Base-by-base conservation (phyloP, 495 filamentous ascomycete genomes). In the Penicillium angulare region DNA sequence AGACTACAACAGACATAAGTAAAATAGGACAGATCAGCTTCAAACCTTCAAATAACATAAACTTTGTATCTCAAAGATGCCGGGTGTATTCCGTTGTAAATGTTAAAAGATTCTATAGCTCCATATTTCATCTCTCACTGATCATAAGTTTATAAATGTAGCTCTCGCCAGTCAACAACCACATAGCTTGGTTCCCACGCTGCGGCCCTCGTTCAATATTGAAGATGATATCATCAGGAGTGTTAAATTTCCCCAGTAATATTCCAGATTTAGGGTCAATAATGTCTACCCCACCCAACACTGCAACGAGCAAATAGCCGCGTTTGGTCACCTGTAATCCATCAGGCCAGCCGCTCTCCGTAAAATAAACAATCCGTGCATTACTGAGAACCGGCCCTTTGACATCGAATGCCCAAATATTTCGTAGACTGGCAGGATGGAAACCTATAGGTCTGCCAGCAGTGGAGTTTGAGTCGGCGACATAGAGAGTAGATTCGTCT, bases 351-450 rank as follows among this genome's bases (percentile, higher is more conserved):
- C 53, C 53, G 29, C 26, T 42, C 20, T 56, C 53, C 3, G 42
- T 47, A 7, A 45, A 42, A 40, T 50, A 33, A 10, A 50, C 21
- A 2, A 55, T 20, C 3, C 52, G 39, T 8, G 46, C 32, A 18
- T 50, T 45, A 27, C 47, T 41, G 15, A 55, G 24, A 3, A 56
- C 18, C 5, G 47, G 43, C 23, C 53, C 47, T 5, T 34, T 41
- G 3, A 56, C 53, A 43, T 56, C 53, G 16, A 56, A 56, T 15
- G 53, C 53, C 53, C 47, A 51, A 12, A 56, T 42, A 18, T 56
- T 50, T 9, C 47, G 21, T 5, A 56, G 13, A 15, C 53, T 56
- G 10, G 33, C 40, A 2, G 41, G 33, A 24, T 26, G 13, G 41
- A 42, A 27, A 9, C 27, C 27, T 33, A 56, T 33, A 15, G 53